Percentiles rank a stretch among this genome's conserved stretches.
phyloP scores from a whole-genome alignment of 768 basidiomycete genomes.

The Rhodosporidiobolus odoratus region DNA sequence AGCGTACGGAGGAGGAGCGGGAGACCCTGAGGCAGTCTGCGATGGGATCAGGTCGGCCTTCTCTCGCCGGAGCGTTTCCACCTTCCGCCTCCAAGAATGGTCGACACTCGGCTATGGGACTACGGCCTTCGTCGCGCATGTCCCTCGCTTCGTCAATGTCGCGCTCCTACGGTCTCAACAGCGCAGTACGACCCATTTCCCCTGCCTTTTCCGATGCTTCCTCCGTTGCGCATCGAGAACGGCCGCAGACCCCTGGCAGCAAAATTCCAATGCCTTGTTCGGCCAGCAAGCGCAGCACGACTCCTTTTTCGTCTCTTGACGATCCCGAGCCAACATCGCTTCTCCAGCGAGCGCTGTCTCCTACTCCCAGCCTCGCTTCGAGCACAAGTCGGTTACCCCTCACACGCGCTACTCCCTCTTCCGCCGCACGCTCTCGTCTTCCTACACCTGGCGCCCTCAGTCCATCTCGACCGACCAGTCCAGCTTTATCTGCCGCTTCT shows the following conservation, averaged over 20 bases:
- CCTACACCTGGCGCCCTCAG: slow-evolving; percentile 40
- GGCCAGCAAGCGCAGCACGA: slow-evolving; percentile 7
- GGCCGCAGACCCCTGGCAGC: slow-evolving; percentile 27
- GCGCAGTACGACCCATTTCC: slow-evolving; percentile 10
- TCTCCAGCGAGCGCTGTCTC: slow-evolving; percentile 32
- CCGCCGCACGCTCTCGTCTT: slow-evolving; percentile 42
- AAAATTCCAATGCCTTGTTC: slow-evolving; percentile 26
- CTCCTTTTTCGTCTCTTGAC: slow-evolving; percentile 15
- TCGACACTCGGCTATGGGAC: slow-evolving; percentile 4
- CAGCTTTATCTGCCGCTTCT: slow-evolving; percentile 46
- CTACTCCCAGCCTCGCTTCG: slow-evolving; percentile 7
- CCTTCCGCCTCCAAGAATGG: slow-evolving; percentile 1
- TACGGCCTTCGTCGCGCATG: slow-evolving; percentile 19
- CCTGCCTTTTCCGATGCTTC: slow-evolving; percentile 33
- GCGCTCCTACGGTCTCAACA: slow-evolving; percentile 4
- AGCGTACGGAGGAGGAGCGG: background rate
- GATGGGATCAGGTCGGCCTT: background rate
- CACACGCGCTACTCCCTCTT: background rate
- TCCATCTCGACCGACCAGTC: slow-evolving; percentile 49
- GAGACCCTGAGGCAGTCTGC: slow-evolving; percentile 1
- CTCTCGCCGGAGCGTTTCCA: background rate
- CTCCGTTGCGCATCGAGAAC: slow-evolving; percentile 5
- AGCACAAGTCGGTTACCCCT: slow-evolving; percentile 8
- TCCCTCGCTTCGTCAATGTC: slow-evolving; percentile 23
- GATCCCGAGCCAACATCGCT: slow-evolving; percentile 15